These are phyloP conservation scores for Phytopythium aichiense DNA, from an alignment of 352 stramenopile genomes.

Conservation along the genomic window DNA sequence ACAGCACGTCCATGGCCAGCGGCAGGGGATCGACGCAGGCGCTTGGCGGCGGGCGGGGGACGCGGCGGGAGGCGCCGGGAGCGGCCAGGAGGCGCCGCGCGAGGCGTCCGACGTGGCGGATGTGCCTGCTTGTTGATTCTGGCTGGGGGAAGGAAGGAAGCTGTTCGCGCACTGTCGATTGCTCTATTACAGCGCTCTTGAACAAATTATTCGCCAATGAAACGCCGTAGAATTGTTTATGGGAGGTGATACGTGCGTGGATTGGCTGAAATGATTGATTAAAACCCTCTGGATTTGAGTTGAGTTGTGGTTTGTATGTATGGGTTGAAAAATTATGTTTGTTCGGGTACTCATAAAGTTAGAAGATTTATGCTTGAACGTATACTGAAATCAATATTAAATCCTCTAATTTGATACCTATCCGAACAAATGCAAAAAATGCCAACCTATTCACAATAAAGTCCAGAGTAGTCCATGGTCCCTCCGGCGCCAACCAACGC, in stretches of 20 bases:
- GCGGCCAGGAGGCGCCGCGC: neutral
- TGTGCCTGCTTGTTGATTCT: neutral
- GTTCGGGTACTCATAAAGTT: too few relatives aligned
- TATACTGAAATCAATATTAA: too few relatives aligned
- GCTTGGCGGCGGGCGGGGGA: too few relatives aligned
- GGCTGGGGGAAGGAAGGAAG: neutral
- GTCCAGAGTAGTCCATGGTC: neutral
- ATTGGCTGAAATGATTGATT: neutral
- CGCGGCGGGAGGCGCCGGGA: neutral
- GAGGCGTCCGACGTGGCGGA: neutral
- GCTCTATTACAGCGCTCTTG: neutral
- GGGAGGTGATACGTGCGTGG: neutral
- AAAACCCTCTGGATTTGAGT: neutral
- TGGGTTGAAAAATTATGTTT: too few relatives aligned
- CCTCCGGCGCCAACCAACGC: constrained; percentile 1
- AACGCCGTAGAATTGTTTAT: neutral
- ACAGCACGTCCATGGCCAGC: constrained; percentile 66
- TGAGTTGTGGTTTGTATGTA: too few relatives aligned
- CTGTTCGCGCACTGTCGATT: neutral
- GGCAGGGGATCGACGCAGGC: too few relatives aligned
- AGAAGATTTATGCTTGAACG: too few relatives aligned
- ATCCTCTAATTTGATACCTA: too few relatives aligned
- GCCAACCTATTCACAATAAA: too few relatives aligned
- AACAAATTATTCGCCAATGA: neutral
- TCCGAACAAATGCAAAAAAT: too few relatives aligned